A percentile compares a stretch with the other conserved stretches of the same genome.
Evolutionary conservation across 768 basidiomycete species (phyloP).

Genomic region (Lyophyllum shimeji): DNA sequence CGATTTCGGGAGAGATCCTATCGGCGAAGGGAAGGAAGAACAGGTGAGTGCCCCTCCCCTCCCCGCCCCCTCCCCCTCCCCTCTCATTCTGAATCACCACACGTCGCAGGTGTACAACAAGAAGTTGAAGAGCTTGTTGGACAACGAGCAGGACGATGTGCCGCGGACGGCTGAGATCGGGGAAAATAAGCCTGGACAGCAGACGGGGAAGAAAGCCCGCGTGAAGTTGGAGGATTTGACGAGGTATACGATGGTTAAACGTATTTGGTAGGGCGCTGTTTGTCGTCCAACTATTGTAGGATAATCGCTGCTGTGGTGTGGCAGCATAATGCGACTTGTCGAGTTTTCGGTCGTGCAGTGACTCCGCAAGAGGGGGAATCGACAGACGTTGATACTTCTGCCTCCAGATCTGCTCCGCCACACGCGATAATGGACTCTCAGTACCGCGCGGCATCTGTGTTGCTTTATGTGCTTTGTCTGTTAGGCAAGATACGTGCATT

Average conservation of each 20-base stretch:
- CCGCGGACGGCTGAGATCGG: slow-evolving; percentile 70
- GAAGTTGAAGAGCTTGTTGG: slow-evolving; percentile 71
- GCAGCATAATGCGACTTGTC: too few relatives aligned
- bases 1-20: slow-evolving; percentile 86
- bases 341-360: too few relatives aligned
- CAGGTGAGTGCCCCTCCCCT: too few relatives aligned
- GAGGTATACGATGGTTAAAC: slow-evolving; percentile 93
- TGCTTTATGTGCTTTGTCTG: too few relatives aligned
- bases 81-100: not conserved
- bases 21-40: slow-evolving; percentile 89
- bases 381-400: too few relatives aligned
- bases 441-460: too few relatives aligned
- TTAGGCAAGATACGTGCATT: not conserved
- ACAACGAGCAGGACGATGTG: slow-evolving; percentile 69
- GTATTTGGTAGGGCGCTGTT: slow-evolving; percentile 58
- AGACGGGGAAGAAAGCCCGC: slow-evolving; percentile 54
- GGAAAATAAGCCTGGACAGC: slow-evolving; percentile 46
- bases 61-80: too few relatives aligned
- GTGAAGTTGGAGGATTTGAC: slow-evolving; percentile 87
- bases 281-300: too few relatives aligned
- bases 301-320: too few relatives aligned
- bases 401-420: too few relatives aligned
- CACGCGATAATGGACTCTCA: too few relatives aligned
- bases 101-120: slow-evolving; percentile 71
- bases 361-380: too few relatives aligned